These are phyloP conservation scores for Zygnema cylindricum DNA, from an alignment of 139 green algal species.

Conservation along the genomic window DNA sequence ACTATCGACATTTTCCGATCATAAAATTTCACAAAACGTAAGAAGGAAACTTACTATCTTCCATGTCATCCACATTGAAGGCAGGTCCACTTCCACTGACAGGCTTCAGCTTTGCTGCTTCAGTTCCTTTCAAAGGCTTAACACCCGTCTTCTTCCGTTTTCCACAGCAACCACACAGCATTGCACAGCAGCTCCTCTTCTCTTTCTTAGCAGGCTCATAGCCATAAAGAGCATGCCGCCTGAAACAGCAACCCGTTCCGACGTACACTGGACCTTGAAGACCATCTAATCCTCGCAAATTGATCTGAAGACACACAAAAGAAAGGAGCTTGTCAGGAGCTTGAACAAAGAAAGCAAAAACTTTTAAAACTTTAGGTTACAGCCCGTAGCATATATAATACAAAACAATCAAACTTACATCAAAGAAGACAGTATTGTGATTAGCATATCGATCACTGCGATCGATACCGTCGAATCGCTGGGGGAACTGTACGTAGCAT, in stretches of 20 bases:
- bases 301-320: no score
- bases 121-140: neutral
- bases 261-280: slow-evolving; percentile 61
- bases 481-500: slow-evolving; percentile 62
- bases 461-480: slow-evolving; percentile 63
- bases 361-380: no score
- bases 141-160: slow-evolving; percentile 6
- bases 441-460: slow-evolving; percentile 61
- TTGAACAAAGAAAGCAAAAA: no score
- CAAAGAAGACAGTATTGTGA: slow-evolving; percentile 64
- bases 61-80: slow-evolving; percentile 1
- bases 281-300: slow-evolving; percentile 55
- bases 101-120: neutral
- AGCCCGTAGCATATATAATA: no score
- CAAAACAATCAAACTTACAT: slow-evolving; percentile 57
- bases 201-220: slow-evolving; percentile 43
- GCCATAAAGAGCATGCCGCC: slow-evolving; percentile 53
- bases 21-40: neutral
- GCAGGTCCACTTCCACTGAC: neutral
- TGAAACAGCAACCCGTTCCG: slow-evolving; percentile 60
- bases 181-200: slow-evolving; percentile 3
- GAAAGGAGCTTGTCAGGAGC: no score
- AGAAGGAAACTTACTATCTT: neutral
- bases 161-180: slow-evolving; percentile 37
- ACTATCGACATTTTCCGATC: no score